phyloP scores from a whole-genome alignment of 2,329 filamentous ascomycete genomes.

The Elsinoe australis region DNA sequence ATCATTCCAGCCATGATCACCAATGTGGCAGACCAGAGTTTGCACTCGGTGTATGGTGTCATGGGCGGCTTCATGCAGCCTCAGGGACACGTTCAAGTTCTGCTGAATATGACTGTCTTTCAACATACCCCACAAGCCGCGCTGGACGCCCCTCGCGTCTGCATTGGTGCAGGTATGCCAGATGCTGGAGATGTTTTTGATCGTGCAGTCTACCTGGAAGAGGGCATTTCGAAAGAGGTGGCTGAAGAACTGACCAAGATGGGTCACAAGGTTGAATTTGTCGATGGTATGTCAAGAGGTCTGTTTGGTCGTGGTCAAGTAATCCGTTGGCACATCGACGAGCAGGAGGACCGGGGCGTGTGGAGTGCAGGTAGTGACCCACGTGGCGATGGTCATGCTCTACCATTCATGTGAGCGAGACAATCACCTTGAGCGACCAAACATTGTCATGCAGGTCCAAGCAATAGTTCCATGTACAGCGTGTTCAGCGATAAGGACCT shows the following conservation, averaged over 20 bases:
- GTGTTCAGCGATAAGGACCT: conserved; percentile 3
- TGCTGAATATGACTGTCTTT: conserved; percentile 82
- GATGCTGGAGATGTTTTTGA: conserved; percentile 51
- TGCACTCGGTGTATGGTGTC: conserved; percentile 85
- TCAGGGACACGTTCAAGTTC: conserved; percentile 87
- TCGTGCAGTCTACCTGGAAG: conserved; percentile 67
- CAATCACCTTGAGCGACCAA: not conserved
- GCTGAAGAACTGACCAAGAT: conserved; percentile 58
- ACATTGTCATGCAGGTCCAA: no score
- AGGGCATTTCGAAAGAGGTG: conserved; percentile 65
- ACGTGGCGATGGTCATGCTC: conserved; percentile 71
- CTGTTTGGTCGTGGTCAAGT: conserved; percentile 84
- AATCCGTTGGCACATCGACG: conserved; percentile 67
- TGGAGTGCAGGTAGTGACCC: conserved; percentile 87
- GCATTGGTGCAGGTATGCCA: conserved; percentile 68
- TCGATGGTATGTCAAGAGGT: conserved; percentile 56
- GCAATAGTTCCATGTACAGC: not conserved
- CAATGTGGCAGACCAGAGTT: conserved; percentile 59
- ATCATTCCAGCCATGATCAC: conserved; percentile 93
- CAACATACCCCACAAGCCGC: conserved; percentile 77
- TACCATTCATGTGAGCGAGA: conserved; percentile 34
- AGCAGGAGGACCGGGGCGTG: conserved; percentile 56
- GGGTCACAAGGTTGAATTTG: conserved; percentile 65
- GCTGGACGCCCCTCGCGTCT: conserved; percentile 84
- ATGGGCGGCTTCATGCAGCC: conserved; percentile 99